phyloP scores from a whole-genome alignment of 495 filamentous ascomycete species.

The Diplogelasinospora grovesii region DNA sequence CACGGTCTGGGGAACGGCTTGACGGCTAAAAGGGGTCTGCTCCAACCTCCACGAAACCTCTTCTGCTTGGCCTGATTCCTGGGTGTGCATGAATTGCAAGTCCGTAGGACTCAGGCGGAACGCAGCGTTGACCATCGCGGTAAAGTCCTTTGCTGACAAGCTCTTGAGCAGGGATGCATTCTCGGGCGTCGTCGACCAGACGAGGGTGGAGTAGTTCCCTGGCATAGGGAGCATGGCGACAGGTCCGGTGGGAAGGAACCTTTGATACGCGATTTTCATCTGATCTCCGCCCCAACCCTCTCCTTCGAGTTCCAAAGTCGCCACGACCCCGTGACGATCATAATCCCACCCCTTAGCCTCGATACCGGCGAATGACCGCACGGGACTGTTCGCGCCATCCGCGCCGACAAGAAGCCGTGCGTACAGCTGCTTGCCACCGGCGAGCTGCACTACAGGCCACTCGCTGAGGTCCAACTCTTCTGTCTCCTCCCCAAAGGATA shows the following conservation, averaged over 20 bases:
- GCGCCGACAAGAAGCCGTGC: conserved; percentile 87
- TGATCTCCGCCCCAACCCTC: conserved; percentile 46
- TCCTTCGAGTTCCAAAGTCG: conserved; percentile 68
- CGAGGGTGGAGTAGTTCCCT: conserved; percentile 70
- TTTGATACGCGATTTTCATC: conserved; percentile 78
- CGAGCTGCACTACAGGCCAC: conserved; percentile 78
- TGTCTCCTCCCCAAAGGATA: conserved; percentile 63
- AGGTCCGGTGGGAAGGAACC: conserved; percentile 88
- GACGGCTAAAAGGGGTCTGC: conserved; percentile 50
- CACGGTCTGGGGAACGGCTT: conserved; percentile 43
- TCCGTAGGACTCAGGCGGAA: conserved; percentile 79
- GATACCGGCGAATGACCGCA: conserved; percentile 84
- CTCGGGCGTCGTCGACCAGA: conserved; percentile 83
- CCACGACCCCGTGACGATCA: conserved; percentile 80
- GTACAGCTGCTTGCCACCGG: conserved; percentile 53
- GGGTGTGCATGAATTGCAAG: conserved; percentile 68
- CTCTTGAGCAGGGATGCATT: conserved; percentile 76
- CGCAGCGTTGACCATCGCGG: conserved; percentile 86
- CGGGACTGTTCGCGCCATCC: conserved; percentile 91
- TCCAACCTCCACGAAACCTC: conserved; percentile 78
- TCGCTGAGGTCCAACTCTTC: conserved; percentile 68
- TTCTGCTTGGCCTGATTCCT: conserved; percentile 54
- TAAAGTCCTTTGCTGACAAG: conserved; percentile 62
- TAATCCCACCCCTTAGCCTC: conserved; percentile 89
- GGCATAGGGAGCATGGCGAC: conserved; percentile 88